These are phyloP conservation scores for Salisapilia sapeloensis DNA, from an alignment of 352 stramenopile genomes.

Conservation along the genomic window DNA sequence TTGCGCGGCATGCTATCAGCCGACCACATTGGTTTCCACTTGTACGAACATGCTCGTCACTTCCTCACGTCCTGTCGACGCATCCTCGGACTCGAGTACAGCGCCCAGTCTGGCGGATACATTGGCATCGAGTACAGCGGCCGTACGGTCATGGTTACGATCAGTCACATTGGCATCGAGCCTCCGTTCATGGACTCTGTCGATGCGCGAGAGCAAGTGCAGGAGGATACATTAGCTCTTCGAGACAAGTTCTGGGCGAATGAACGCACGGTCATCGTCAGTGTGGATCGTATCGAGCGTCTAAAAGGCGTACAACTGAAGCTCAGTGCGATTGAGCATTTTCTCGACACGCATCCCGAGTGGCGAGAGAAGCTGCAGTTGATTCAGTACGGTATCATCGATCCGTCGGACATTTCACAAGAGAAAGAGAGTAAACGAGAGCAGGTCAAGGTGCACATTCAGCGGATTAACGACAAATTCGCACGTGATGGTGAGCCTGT, in stretches of 20 bases:
- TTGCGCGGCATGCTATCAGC: slow-evolving; percentile 92
- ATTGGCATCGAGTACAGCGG: slow-evolving; percentile 95
- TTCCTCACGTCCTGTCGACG: slow-evolving; percentile 93
- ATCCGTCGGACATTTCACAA: slow-evolving; percentile 51
- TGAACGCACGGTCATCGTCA: slow-evolving; percentile 78
- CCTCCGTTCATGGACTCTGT: slow-evolving; percentile 68
- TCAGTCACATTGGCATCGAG: slow-evolving; percentile 96
- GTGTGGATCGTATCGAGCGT: slow-evolving; percentile 90
- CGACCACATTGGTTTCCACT: slow-evolving; percentile 96
- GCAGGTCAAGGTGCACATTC: slow-evolving; percentile 38
- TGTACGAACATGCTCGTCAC: slow-evolving; percentile 96
- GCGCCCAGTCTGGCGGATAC: slow-evolving; percentile 81
- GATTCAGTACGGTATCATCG: slow-evolving; percentile 64
- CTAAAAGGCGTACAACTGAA: slow-evolving; percentile 97
- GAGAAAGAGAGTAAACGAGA: slow-evolving; percentile 42
- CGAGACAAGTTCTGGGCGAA: slow-evolving; percentile 29
- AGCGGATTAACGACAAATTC: slow-evolving; percentile 60
- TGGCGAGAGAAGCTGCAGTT: slow-evolving; percentile 77
- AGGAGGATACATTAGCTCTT: slow-evolving; percentile 21
- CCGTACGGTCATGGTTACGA: slow-evolving; percentile 92
- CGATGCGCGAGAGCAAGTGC: slow-evolving; percentile 28
- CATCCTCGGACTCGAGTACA: slow-evolving; percentile 80
- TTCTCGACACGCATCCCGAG: slow-evolving; percentile 75
- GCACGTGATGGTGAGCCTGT: slow-evolving; percentile 17
- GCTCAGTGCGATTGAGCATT: slow-evolving; percentile 90